Evolutionary conservation across 352 stramenopile species (phyloP), one percentile per base, ranked within the genome.

Genomic region (Nothophytophthora sp.): DNA sequence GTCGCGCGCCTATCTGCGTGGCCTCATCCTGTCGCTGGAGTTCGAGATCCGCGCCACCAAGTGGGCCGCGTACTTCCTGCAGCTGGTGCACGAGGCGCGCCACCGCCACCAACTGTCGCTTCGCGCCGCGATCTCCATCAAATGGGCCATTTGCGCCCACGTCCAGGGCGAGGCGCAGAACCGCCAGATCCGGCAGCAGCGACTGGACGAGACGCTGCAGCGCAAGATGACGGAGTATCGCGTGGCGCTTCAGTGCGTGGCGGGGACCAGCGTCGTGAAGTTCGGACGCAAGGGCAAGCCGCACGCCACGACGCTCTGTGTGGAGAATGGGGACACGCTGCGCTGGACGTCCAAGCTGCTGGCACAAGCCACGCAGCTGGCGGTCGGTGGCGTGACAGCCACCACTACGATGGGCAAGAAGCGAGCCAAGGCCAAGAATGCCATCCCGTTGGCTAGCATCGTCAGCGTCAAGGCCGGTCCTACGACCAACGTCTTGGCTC

Each of bases 181-280:
- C 7, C 68, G 76, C n/a, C 49, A 69, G 34, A 60, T 57, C 12
- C 60, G 76, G 41, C 70, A 87, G 37, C 67, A 79, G 47, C 36
- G 46, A 10, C 54, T 73, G 19, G 79, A 92, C 23, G 45, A 75
- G 63, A 53, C 70, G 23, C 67, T 94, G 56, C 69, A 80, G 22
- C 78, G 70, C 43, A 90, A 94, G 48, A 91, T 94, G 73, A 92
- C 81, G 2, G 81, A 91, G 49, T 94, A 91, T 52, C 79, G 80
- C 34, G 79, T 94, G 18, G 84, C 84, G 1, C 67, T 94, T 33
- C 79, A 94, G 61, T 94, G 84, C 53, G 72, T 94, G 5, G 70
- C 70, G 9, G 81, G 81, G 44, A 81, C 81, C 15, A 63, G 60
- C 3, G 81, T 94, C 25, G 48, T 92, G 38, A 94, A 94, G 51